Evolutionary conservation across 2,329 filamentous ascomycete species (phyloP).

Genomic region (Sarocladium oryzae): DNA sequence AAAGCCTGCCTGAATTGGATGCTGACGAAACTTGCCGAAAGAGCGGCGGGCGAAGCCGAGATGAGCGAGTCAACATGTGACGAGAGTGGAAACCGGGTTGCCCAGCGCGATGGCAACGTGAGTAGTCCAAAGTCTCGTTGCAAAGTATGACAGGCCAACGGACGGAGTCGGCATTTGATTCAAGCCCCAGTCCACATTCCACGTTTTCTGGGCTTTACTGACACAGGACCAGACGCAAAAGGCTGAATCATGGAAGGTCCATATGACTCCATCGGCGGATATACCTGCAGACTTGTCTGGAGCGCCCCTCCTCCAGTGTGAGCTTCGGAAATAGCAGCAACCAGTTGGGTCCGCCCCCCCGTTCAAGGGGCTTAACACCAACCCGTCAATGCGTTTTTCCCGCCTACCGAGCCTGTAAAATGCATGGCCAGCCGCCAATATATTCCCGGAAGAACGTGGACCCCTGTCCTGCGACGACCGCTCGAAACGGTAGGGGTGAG

Average conservation of each 20-base stretch:
- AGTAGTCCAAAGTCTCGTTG: too few relatives aligned
- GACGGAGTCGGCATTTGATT: not conserved
- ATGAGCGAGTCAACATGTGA: not conserved
- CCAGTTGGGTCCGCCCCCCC: not conserved
- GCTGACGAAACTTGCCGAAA: not conserved
- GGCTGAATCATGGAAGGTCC: not conserved
- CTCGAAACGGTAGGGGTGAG: not conserved
- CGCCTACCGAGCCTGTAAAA: too few relatives aligned
- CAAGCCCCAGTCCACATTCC: not conserved
- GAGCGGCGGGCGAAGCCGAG: not conserved
- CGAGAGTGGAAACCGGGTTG: too few relatives aligned
- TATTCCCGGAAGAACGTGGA: too few relatives aligned
- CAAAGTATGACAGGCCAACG: not conserved
- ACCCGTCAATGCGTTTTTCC: too few relatives aligned
- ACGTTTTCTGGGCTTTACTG: conserved; percentile 1
- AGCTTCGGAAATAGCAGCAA: not conserved
- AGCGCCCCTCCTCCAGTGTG: not conserved
- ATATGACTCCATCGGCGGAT: conserved; percentile 2
- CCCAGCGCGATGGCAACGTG: too few relatives aligned
- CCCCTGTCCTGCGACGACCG: not conserved
- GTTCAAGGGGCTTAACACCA: not conserved
- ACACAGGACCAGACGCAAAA: not conserved
- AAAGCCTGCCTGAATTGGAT: too few relatives aligned
- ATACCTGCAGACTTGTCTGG: not conserved
- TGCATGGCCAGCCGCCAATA: not conserved